A percentile compares a stretch with the other conserved stretches of the same genome.
phyloP scores from a whole-genome alignment of 2,329 filamentous ascomycete species.

The Monilinia aucupariae region DNA sequence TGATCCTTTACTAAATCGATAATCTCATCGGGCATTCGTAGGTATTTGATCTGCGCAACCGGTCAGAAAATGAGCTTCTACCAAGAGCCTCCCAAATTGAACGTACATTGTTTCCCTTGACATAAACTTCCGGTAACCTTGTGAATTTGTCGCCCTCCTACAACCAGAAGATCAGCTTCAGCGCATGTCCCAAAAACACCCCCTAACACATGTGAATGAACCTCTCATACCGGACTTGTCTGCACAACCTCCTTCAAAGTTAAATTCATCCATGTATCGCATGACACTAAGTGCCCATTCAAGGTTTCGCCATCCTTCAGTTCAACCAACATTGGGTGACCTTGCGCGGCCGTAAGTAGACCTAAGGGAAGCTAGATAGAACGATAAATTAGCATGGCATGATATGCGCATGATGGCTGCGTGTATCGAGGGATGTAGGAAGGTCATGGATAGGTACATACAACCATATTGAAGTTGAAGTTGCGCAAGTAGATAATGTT shows the following conservation, averaged over 20 bases:
- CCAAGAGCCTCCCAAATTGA: neutral
- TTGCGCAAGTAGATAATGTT: neutral
- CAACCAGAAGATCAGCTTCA: slow-evolving; percentile 15
- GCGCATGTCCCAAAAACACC: neutral
- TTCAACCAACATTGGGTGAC: slow-evolving; percentile 96
- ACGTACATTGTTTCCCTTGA: slow-evolving; percentile 89
- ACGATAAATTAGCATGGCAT: neutral
- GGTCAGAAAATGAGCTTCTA: slow-evolving; percentile 11
- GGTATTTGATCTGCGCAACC: slow-evolving; percentile 77
- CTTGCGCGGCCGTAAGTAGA: slow-evolving; percentile 89
- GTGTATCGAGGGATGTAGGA: neutral
- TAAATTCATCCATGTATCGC: slow-evolving; percentile 99
- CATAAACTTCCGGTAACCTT: slow-evolving; percentile 86
- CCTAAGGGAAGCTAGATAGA: slow-evolving; percentile 60
- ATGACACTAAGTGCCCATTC: slow-evolving; percentile 91
- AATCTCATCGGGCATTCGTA: slow-evolving; percentile 93
- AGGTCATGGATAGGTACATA: neutral
- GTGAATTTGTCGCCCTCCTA: slow-evolving; percentile 92
- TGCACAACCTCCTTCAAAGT: slow-evolving; percentile 96
- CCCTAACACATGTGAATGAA: neutral
- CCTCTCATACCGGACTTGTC: slow-evolving; percentile 65
- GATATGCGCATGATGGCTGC: neutral
- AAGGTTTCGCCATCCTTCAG: slow-evolving; percentile 96
- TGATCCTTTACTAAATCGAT: slow-evolving; percentile 93
- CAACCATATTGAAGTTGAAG: slow-evolving; percentile 8